Percentiles rank a stretch among this genome's conserved stretches.
These are phyloP conservation scores for Populus ilicifolia DNA, from an alignment of 345 rosid genomes.

Conservation along the genomic window DNA sequence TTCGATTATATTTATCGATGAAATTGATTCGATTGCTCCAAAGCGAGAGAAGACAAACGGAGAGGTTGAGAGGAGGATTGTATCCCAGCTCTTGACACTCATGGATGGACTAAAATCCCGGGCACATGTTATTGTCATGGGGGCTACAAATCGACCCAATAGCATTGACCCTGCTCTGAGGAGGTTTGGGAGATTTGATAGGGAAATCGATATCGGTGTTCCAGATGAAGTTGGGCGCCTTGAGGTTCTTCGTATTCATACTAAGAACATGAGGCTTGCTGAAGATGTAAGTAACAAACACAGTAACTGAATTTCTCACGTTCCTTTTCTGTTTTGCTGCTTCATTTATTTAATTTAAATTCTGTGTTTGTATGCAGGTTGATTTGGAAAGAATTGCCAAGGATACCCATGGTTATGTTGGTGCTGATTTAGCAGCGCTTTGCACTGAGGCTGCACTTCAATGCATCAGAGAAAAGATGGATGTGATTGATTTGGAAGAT, in stretches of 20 bases:
- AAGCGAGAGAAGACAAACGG: slow-evolving; percentile 95
- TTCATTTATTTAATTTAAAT: background rate
- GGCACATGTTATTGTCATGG: slow-evolving; percentile 90
- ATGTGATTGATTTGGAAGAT: slow-evolving; percentile 94
- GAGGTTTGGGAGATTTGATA: slow-evolving; percentile 90
- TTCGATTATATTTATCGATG: slow-evolving; percentile 88
- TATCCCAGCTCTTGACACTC: slow-evolving; percentile 86
- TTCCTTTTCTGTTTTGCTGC: background rate
- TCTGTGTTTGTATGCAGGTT: slow-evolving; percentile 44
- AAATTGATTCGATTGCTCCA: slow-evolving; percentile 94
- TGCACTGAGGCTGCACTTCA: slow-evolving; percentile 98
- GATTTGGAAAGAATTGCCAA: slow-evolving; percentile 86
- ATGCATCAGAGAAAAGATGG: slow-evolving; percentile 98
- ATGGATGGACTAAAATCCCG: slow-evolving; percentile 95
- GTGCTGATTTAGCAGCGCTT: slow-evolving; percentile 94
- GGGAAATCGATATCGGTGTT: slow-evolving; percentile 94
- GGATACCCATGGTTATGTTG: slow-evolving; percentile 96
- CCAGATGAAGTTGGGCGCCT: slow-evolving; percentile 99
- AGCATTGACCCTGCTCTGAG: slow-evolving; percentile 93
- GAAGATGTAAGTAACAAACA: slow-evolving; percentile 58
- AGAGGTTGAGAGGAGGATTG: slow-evolving; percentile 96
- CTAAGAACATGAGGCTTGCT: slow-evolving; percentile 95
- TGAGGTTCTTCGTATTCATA: slow-evolving; percentile 95
- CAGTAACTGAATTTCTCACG: background rate
- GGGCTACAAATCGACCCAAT: slow-evolving; percentile 98